A percentile compares a stretch with the other conserved stretches of the same genome.
Evolutionary conservation across 768 basidiomycete genomes (phyloP).

Genomic region (Exidia glandulosa): DNA sequence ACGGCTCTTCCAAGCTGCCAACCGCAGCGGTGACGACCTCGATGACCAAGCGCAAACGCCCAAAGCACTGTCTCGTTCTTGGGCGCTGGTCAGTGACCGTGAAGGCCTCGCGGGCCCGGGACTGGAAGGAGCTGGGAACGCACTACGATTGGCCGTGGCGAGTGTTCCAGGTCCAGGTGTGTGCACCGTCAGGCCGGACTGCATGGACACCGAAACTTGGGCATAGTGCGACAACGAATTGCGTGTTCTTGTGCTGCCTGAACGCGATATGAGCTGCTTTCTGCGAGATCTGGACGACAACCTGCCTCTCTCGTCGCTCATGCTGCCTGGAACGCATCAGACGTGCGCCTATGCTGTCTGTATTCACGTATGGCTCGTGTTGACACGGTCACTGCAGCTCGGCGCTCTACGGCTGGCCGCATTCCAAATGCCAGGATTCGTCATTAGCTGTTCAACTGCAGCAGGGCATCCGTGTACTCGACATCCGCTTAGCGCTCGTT

Average conservation of each 20-base stretch:
- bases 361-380: neutral
- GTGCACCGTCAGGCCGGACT: neutral
- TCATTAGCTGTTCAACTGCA: conserved; percentile 59
- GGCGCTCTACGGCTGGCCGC: conserved; percentile 76
- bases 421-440: conserved; percentile 76
- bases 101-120: neutral
- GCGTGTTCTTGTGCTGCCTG: conserved; percentile 44
- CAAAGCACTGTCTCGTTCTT: neutral
- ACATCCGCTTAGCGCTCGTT: conserved; percentile 66
- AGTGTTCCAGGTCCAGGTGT: neutral
- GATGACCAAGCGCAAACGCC: neutral
- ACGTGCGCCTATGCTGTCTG: conserved; percentile 31
- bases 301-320: conserved; percentile 57
- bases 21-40: neutral
- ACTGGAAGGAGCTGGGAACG: neutral
- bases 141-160: neutral
- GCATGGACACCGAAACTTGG: neutral
- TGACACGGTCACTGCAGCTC: conserved; percentile 33
- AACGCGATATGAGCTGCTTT: conserved; percentile 47
- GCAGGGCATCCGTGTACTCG: conserved; percentile 71
- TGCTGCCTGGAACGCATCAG: conserved; percentile 73
- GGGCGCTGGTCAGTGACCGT: neutral
- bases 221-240: neutral
- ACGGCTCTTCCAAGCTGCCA: neutral
- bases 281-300: conserved; percentile 53